Percentiles rank a stretch among this genome's conserved stretches.
Evolutionary conservation across 495 filamentous ascomycete species (phyloP).

Genomic region (Glonium stellatum): DNA sequence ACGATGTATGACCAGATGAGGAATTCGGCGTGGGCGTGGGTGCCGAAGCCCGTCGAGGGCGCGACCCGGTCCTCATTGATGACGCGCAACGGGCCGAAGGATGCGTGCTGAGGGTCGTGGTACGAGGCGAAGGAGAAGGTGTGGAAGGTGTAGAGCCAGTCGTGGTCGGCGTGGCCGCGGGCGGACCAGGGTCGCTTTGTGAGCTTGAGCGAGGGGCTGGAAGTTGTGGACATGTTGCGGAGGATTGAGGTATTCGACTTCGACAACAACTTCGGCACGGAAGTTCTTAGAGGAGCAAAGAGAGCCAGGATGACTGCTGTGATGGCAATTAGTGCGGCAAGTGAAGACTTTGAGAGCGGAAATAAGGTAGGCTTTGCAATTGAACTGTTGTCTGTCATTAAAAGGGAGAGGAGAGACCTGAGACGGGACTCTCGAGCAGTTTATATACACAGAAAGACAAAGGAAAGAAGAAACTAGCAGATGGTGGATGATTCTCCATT

Average conservation of each 20-base stretch:
- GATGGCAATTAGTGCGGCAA: conserved; percentile 13
- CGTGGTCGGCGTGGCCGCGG: conserved; percentile 68
- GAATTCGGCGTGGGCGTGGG: conserved; percentile 72
- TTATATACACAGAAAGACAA: conserved; percentile 13
- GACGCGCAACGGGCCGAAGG: conserved; percentile 66
- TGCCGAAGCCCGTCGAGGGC: conserved; percentile 62
- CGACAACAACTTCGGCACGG: conserved; percentile 14
- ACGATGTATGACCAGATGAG: conserved; percentile 83
- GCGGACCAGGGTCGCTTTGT: conserved; percentile 40
- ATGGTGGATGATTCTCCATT: conserved; percentile 2
- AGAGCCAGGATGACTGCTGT: conserved; percentile 37
- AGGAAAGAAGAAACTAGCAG: not conserved
- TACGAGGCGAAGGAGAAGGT: conserved; percentile 74
- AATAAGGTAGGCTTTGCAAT: conserved; percentile 5
- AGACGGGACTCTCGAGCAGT: not conserved
- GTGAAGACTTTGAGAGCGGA: conserved; percentile 6
- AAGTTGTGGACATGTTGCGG: conserved; percentile 24
- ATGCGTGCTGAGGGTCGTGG: conserved; percentile 55
- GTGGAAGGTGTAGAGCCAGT: conserved; percentile 80
- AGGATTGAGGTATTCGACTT: conserved; percentile 13
- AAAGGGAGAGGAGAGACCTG: conserved; percentile 8
- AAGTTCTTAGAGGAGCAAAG: conserved; percentile 25
- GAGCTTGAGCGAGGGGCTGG: conserved; percentile 28
- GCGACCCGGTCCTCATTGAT: conserved; percentile 78
- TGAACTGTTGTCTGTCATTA: conserved; percentile 19